A percentile compares a stretch with the other conserved stretches of the same genome.
phyloP scores from a whole-genome alignment of 768 basidiomycete species.

The Lyophyllum atratum region DNA sequence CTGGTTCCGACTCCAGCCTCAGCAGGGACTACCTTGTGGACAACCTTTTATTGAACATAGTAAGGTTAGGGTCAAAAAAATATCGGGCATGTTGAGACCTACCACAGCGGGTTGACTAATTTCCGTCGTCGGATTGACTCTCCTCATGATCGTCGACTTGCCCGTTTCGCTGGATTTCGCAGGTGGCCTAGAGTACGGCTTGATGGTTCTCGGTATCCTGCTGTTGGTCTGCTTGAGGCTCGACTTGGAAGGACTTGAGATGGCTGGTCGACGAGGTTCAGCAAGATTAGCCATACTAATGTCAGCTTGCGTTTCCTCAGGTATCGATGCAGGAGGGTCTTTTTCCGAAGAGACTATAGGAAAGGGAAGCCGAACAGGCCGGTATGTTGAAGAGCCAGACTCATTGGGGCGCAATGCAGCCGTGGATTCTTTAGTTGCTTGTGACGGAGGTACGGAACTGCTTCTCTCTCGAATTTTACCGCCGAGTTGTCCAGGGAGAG shows the following conservation, averaged over 20 bases:
- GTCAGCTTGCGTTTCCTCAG: conserved; percentile 29
- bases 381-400: conserved; percentile 3
- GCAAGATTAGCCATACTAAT: conserved; percentile 13
- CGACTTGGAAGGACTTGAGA: conserved; percentile 40
- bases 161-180: conserved; percentile 10
- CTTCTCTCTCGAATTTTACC: conserved; percentile 7
- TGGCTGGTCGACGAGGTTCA: conserved; percentile 19
- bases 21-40: neutral
- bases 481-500: conserved; percentile 12
- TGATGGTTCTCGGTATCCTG: conserved; percentile 63
- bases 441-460: conserved; percentile 15
- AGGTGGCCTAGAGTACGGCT: conserved; percentile 55
- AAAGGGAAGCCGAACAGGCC: conserved; percentile 31
- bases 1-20: neutral
- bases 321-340: conserved; percentile 24
- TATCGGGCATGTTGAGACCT: neutral
- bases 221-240: conserved; percentile 54
- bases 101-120: conserved; percentile 10
- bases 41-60: neutral
- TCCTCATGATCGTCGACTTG: conserved; percentile 15
- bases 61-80: neutral
- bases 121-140: conserved; percentile 22
- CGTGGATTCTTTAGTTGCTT: conserved; percentile 7
- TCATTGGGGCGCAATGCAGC: neutral
- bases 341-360: conserved; percentile 28